Conservation (phyloP, 2,329 filamentous ascomycete species). For the Trichoderma citrinoviride region DNA sequence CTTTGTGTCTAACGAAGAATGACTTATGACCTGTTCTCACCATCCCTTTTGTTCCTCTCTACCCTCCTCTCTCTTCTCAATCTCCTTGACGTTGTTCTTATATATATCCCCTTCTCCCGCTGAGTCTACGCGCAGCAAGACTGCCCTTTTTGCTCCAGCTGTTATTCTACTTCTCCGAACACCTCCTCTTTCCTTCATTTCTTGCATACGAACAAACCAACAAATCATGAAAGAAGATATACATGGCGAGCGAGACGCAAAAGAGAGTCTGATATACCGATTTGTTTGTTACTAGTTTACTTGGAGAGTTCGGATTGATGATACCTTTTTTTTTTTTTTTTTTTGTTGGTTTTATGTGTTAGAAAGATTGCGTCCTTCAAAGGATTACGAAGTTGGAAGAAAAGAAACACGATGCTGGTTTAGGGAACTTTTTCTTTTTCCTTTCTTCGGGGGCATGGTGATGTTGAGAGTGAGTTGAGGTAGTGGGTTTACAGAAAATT, state of each 20-base stretch:
- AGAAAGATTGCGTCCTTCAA: constrained; percentile 21
- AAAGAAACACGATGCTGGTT: not conserved
- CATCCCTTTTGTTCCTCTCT: constrained; percentile 1
- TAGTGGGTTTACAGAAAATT: constrained; percentile 3
- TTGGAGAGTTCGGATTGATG: constrained; percentile 6
- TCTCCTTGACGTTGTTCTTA: not conserved
- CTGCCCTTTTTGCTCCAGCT: not conserved
- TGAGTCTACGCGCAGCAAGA: not conserved
- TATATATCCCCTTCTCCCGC: constrained; percentile 14
- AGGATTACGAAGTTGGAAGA: constrained; percentile 5
- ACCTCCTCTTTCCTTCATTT: not conserved
- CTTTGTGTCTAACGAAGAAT: constrained; percentile 13
- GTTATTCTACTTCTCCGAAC: not conserved
- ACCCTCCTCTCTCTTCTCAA: constrained; percentile 25
- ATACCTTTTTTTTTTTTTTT: constrained; percentile 9
- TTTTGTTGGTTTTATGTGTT: constrained; percentile 2
- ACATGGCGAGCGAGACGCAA: constrained; percentile 1
- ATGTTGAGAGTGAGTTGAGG: too few relatives aligned
- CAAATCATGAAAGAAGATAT: not conserved
- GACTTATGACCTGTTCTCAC: constrained; percentile 17
- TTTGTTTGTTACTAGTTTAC: not conserved
- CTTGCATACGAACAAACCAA: not conserved
- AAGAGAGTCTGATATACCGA: not conserved
- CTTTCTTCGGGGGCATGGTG: too few relatives aligned
- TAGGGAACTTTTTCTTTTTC: constrained; percentile 6